Evolutionary conservation across 805 yeast species (phyloP).

Genomic region (Candida corydali): DNA sequence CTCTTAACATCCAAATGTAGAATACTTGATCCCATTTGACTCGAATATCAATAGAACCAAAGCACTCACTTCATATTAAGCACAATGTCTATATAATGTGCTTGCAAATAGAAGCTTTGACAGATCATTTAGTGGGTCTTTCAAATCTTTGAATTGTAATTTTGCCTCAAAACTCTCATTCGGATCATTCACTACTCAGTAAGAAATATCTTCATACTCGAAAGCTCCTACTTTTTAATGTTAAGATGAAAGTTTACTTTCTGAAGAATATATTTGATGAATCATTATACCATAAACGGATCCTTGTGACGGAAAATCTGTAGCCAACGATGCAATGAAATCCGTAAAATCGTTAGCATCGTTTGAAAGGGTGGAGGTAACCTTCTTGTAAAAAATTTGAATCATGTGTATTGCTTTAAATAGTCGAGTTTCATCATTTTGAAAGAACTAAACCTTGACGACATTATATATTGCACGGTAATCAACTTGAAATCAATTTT

Average conservation of each 20-base stretch:
- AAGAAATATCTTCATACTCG: slow-evolving; percentile 90
- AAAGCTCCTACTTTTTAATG: slow-evolving; percentile 92
- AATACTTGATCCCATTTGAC: slow-evolving; percentile 91
- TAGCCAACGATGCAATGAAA: slow-evolving; percentile 71
- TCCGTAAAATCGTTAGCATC: slow-evolving; percentile 77
- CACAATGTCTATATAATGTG: slow-evolving; percentile 54
- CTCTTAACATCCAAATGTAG: slow-evolving; percentile 84
- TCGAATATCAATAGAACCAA: slow-evolving; percentile 88
- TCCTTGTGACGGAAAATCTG: slow-evolving; percentile 43
- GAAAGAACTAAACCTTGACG: slow-evolving; percentile 73
- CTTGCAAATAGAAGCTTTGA: slow-evolving; percentile 73
- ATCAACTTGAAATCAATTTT: slow-evolving; percentile 92
- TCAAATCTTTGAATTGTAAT: slow-evolving; percentile 77
- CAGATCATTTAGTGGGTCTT: slow-evolving; percentile 76
- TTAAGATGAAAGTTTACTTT: slow-evolving; percentile 79
- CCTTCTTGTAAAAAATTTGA: slow-evolving; percentile 93
- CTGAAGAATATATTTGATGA: slow-evolving; percentile 60
- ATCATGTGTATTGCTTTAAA: slow-evolving; percentile 82
- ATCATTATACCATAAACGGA: slow-evolving; percentile 68
- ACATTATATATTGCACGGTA: slow-evolving; percentile 82
- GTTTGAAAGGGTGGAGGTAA: slow-evolving; percentile 79
- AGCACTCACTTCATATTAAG: slow-evolving; percentile 79
- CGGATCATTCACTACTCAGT: slow-evolving; percentile 85
- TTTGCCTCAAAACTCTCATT: slow-evolving; percentile 93
- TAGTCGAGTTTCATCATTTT: slow-evolving; percentile 74